Conservation (phyloP, 2,329 filamentous ascomycete genomes). For the Elsinoe ampelina region DNA sequence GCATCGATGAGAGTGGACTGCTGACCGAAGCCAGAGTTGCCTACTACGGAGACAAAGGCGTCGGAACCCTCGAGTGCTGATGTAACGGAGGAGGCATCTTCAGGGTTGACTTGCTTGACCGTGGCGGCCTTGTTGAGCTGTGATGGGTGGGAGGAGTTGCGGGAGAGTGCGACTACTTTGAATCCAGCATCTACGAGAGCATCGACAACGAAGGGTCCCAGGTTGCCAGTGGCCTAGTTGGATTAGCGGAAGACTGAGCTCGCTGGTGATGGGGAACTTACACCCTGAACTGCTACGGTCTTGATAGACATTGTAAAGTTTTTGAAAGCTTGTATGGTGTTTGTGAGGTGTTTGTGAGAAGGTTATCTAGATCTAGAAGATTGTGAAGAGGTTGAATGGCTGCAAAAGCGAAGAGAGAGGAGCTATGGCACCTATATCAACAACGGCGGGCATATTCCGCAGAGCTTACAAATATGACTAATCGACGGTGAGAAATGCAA, state of each 20-base stretch:
- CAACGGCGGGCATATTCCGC: slow-evolving; percentile 1
- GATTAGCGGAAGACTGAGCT: neutral
- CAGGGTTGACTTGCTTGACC: slow-evolving; percentile 24
- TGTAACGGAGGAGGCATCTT: slow-evolving; percentile 25
- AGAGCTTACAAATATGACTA: slow-evolving; percentile 6
- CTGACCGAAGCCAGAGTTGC: slow-evolving; percentile 22
- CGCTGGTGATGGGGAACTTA: slow-evolving; percentile 34
- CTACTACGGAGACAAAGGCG: slow-evolving; percentile 30
- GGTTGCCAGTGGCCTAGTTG: slow-evolving; percentile 29
- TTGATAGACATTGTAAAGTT: slow-evolving; percentile 28
- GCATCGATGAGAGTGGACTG: slow-evolving; percentile 32
- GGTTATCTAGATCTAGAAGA: neutral
- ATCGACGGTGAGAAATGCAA: neutral
- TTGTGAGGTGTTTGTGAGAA: neutral
- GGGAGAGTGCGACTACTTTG: slow-evolving; percentile 27
- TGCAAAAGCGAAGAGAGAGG: neutral
- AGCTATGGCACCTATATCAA: slow-evolving; percentile 7
- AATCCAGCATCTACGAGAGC: slow-evolving; percentile 33
- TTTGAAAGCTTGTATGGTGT: neutral
- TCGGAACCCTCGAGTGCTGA: slow-evolving; percentile 29
- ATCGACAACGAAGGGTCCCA: slow-evolving; percentile 34
- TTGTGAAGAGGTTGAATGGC: neutral
- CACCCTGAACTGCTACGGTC: slow-evolving; percentile 43
- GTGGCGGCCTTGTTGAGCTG: slow-evolving; percentile 23
- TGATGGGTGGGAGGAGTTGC: slow-evolving; percentile 19